These are phyloP conservation scores for Torulaspora delbrueckii DNA, from an alignment of 805 yeast genomes.

Conservation along the genomic window DNA sequence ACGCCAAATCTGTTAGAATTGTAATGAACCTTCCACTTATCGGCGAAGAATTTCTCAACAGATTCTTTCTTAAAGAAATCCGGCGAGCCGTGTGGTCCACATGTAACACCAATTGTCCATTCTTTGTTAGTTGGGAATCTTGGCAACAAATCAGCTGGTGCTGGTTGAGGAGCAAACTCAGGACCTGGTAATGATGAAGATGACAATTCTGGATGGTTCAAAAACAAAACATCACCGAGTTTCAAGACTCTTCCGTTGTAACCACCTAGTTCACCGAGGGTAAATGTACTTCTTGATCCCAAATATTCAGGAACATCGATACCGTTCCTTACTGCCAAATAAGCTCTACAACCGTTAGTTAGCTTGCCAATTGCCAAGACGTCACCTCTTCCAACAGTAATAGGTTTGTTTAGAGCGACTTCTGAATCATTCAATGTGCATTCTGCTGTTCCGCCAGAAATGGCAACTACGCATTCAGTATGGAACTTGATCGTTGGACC, in stretches of 20 bases:
- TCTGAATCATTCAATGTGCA: conserved; percentile 59
- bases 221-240: conserved; percentile 84
- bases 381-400: conserved; percentile 68
- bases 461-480: conserved; percentile 66
- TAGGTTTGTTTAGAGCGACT: conserved; percentile 66
- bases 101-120: conserved; percentile 89
- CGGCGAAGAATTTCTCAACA: conserved; percentile 65
- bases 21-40: conserved; percentile 92
- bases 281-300: conserved; percentile 96
- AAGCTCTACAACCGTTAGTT: conserved; percentile 78
- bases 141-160: conserved; percentile 45
- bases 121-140: conserved; percentile 29
- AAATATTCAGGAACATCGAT: conserved; percentile 89
- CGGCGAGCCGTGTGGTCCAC: conserved; percentile 98
- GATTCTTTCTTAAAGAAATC: conserved; percentile 82
- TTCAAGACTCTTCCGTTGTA: conserved; percentile 88
- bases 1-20: conserved; percentile 97
- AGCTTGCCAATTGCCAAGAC: conserved; percentile 77
- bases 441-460: conserved; percentile 80
- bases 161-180: conserved; percentile 52
- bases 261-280: conserved; percentile 89
- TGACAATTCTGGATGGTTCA: conserved; percentile 70
- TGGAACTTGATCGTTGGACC: conserved; percentile 90
- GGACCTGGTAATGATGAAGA: conserved; percentile 72
- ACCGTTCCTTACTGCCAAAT: conserved; percentile 87